Evolutionary conservation across 257 asterid genomes (phyloP).

Genomic region (Datura wrightii): DNA sequence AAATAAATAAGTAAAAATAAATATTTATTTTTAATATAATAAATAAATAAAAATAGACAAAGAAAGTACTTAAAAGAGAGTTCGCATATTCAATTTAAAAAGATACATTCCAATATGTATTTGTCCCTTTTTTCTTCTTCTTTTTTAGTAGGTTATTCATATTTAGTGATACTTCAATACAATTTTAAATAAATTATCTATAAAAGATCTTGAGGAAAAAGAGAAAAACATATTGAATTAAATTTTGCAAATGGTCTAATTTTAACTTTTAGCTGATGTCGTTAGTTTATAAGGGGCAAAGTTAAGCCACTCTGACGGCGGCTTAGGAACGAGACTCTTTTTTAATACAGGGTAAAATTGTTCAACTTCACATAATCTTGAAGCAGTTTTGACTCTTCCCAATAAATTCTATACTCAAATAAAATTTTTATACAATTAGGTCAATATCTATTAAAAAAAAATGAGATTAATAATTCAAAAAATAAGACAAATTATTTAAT

Average conservation of each 20-base stretch:
- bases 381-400: no score
- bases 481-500: neutral
- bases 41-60: no score
- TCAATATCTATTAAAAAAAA: neutral
- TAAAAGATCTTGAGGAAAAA: neutral
- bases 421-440: neutral
- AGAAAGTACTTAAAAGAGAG: neutral
- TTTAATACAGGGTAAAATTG: neutral
- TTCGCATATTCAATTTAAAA: neutral
- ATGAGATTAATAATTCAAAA: neutral
- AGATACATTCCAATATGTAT: neutral
- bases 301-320: neutral
- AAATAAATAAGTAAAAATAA: no score
- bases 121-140: neutral
- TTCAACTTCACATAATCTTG: neutral
- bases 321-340: neutral
- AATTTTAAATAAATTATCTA: neutral
- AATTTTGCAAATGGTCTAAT: neutral
- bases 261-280: neutral
- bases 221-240: no score
- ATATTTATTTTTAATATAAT: no score
- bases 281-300: neutral
- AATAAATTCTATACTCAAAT: neutral
- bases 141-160: neutral
- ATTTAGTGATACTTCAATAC: neutral